Percentiles rank a stretch among this genome's conserved stretches.
Conservation (phyloP, 2,329 filamentous ascomycete species). For the Aurifilum marmelostoma region DNA sequence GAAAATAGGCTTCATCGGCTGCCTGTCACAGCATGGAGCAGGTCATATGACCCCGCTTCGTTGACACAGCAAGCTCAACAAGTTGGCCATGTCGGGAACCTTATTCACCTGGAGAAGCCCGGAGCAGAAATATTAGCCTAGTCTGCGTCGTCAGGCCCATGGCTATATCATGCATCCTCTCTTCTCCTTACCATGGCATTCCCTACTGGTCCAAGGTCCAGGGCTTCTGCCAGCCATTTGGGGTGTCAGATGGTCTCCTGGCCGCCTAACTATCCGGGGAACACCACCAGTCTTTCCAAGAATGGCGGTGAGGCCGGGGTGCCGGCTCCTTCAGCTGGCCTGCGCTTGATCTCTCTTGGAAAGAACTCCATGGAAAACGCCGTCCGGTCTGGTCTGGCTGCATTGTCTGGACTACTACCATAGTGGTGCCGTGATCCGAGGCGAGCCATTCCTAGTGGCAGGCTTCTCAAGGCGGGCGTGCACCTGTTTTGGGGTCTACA, state of each 20-base stretch:
- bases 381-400: not conserved
- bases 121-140: not conserved
- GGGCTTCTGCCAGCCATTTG: not conserved
- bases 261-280: not conserved
- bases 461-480: not conserved
- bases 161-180: not conserved
- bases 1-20: not conserved
- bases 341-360: not conserved
- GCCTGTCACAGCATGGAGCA: not conserved
- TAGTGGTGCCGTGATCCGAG: not conserved
- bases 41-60: not conserved
- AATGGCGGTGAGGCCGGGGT: slow-evolving; percentile 3
- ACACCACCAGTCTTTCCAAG: not conserved
- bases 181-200: not conserved
- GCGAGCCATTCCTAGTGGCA: not conserved
- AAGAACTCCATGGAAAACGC: not conserved
- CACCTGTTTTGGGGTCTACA: not conserved
- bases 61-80: not conserved
- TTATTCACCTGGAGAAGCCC: slow-evolving; percentile 1
- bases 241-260: not conserved
- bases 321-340: not conserved
- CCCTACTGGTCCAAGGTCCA: not conserved
- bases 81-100: not conserved
- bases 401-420: not conserved
- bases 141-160: not conserved